Evolutionary conservation across 805 yeast genomes (phyloP), one percentile per base, ranked within the genome.

Genomic region (Suhomyces pyralidae): DNA sequence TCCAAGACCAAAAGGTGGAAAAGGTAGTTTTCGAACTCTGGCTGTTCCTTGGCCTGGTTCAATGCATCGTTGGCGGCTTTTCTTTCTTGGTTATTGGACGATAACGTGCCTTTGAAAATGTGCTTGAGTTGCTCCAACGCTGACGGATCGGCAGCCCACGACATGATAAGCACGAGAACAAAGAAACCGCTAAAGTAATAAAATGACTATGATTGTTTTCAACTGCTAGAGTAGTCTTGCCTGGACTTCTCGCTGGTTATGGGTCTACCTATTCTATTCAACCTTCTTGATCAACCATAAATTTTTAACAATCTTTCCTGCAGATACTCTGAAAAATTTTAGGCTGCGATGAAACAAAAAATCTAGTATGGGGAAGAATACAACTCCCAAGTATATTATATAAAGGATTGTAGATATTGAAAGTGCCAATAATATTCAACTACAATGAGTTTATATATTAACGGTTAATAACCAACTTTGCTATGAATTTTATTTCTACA

Each of bases 1-100:
- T 84, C 85, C 40, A 70, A 68, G 17, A 88, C 81, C 40, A 94
- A 75, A 45, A 92, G 79, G 61, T 81, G 82, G 36, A 89, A 78
- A 26, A 93, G 74, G 68, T 93, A 93, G 67, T 89, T 89, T 60
- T 87, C 87, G 59, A 90, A 81, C 66, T 91, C 96, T 0, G 90
- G 85, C 61, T 87, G 89, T 14, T 63, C 55, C 56, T 82, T 81
- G 22, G 96, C 96, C 44, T 79, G 81, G 17, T 80, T 81, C 49
- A 92, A 77, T 2, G 92, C 89, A 44, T 81, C 83, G 54, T 87
- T 88, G 12, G 97, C 97, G 32, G 76, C 76, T 25, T 71, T 67
- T 53, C 97, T 79, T 45, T 78, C 81, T 2, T 63, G 59, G 28
- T 80, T 73, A 58, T 80, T 72, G 10, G 86, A 69, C 2, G 94